Evolutionary conservation across 257 asterid species (phyloP).

Genomic region (Nicotiana paniculata): DNA sequence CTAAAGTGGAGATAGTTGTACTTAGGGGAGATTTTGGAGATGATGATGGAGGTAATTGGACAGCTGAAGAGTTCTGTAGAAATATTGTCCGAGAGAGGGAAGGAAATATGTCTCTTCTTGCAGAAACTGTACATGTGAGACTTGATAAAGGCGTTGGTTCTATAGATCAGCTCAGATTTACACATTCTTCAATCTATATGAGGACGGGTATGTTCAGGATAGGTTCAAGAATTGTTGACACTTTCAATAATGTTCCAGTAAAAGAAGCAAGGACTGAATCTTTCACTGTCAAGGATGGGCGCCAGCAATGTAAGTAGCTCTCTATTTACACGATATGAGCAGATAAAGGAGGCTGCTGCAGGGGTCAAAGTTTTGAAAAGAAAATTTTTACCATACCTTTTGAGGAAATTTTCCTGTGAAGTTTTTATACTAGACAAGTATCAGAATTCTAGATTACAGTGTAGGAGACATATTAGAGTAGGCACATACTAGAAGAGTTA

Average conservation of each 20-base stretch:
- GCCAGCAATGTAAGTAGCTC: conserved; percentile 28
- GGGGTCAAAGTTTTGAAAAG: neutral
- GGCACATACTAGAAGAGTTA: neutral
- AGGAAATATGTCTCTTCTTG: conserved; percentile 37
- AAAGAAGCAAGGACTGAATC: conserved; percentile 40
- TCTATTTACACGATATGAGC: neutral
- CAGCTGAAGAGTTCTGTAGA: conserved; percentile 20
- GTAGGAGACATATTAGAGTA: neutral
- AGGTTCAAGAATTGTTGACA: conserved; percentile 31
- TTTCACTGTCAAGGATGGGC: conserved; percentile 31
- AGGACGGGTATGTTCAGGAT: conserved; percentile 24
- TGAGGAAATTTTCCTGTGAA: neutral
- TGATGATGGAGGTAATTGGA: conserved; percentile 17
- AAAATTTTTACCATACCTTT: neutral
- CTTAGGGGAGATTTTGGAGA: conserved; percentile 26
- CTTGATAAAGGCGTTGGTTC: conserved; percentile 30
- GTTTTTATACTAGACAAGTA: neutral
- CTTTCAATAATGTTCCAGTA: conserved; percentile 4
- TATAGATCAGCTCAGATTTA: conserved; percentile 25
- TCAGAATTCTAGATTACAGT: neutral
- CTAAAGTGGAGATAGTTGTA: conserved; percentile 30
- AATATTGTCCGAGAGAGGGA: conserved; percentile 14
- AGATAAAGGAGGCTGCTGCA: neutral
- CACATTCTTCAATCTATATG: conserved; percentile 12
- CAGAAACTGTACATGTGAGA: conserved; percentile 24